Evolutionary conservation across 2,329 filamentous ascomycete genomes (phyloP).

Genomic region (Apiospora arundinis): DNA sequence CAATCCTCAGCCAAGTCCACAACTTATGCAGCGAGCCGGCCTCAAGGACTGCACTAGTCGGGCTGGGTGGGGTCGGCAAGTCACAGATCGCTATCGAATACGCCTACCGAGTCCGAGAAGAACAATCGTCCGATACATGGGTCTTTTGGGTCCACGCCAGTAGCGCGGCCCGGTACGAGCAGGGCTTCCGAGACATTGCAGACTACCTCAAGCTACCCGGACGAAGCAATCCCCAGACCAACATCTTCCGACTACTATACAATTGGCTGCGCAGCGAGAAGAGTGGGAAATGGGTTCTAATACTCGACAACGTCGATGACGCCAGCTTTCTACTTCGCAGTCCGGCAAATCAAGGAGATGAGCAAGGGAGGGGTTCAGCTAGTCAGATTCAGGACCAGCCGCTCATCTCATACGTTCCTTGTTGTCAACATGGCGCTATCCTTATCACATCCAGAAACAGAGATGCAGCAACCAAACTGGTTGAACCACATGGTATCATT

Average conservation of each 20-base stretch:
- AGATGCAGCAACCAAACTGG: conserved; percentile 29
- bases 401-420: conserved; percentile 36
- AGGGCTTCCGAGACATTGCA: conserved; percentile 42
- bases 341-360: background rate
- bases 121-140: conserved; percentile 28
- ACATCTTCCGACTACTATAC: conserved; percentile 36
- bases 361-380: background rate
- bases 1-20: background rate
- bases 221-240: conserved; percentile 31
- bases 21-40: background rate
- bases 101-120: conserved; percentile 28
- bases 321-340: conserved; percentile 35
- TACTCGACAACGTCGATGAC: conserved; percentile 47
- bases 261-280: conserved; percentile 40
- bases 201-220: conserved; percentile 35
- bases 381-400: conserved; percentile 21
- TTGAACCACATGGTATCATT: conserved; percentile 33
- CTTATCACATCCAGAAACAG: conserved; percentile 35
- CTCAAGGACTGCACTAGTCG: conserved; percentile 20
- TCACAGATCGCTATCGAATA: conserved; percentile 27
- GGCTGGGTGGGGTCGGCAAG: conserved; percentile 22
- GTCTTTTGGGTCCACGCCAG: conserved; percentile 45
- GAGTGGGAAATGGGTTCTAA: conserved; percentile 42
- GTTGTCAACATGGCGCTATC: conserved; percentile 38
- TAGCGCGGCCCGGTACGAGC: conserved; percentile 37